Percentiles rank a stretch among this genome's conserved stretches.
Conservation (phyloP, 768 basidiomycete species). For the Butyriboletus loyo region DNA sequence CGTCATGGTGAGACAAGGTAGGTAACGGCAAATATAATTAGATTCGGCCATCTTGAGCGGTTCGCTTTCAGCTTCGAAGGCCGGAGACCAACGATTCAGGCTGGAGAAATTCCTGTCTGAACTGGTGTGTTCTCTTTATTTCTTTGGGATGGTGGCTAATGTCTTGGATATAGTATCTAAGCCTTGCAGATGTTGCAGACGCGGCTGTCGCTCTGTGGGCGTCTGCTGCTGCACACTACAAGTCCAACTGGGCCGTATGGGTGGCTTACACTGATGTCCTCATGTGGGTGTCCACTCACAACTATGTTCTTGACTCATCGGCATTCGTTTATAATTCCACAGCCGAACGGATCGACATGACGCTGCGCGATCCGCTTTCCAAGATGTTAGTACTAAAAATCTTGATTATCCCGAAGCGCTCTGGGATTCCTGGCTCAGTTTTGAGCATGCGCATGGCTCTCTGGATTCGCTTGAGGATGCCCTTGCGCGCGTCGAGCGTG, state of each 20-base stretch:
- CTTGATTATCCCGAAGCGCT: conserved; percentile 95
- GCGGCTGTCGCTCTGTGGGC: conserved; percentile 63
- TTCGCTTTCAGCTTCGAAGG: conserved; percentile 46
- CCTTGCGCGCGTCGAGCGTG: conserved; percentile 62
- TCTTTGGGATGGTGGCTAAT: neutral
- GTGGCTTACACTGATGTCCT: conserved; percentile 68
- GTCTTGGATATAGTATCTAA: conserved; percentile 40
- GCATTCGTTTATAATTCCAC: neutral
- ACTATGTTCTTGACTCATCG: neutral
- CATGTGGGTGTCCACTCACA: conserved; percentile 45
- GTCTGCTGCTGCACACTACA: conserved; percentile 60
- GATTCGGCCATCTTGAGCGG: neutral
- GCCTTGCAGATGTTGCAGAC: conserved; percentile 46
- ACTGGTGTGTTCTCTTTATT: conserved; percentile 51
- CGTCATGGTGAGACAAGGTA: conserved; percentile 57
- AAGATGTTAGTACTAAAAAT: conserved; percentile 62
- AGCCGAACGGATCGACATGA: conserved; percentile 55
- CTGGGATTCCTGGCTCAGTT: conserved; percentile 87
- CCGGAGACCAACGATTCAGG: conserved; percentile 73
- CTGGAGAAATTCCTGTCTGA: conserved; percentile 81
- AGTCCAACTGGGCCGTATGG: conserved; percentile 75
- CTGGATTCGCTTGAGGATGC: conserved; percentile 62
- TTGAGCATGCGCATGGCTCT: conserved; percentile 81
- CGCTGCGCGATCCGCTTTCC: conserved; percentile 64
- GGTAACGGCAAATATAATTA: conserved; percentile 1